Base-by-base conservation (phyloP, 805 yeast species). In the Wickerhamiella siamensis region DNA sequence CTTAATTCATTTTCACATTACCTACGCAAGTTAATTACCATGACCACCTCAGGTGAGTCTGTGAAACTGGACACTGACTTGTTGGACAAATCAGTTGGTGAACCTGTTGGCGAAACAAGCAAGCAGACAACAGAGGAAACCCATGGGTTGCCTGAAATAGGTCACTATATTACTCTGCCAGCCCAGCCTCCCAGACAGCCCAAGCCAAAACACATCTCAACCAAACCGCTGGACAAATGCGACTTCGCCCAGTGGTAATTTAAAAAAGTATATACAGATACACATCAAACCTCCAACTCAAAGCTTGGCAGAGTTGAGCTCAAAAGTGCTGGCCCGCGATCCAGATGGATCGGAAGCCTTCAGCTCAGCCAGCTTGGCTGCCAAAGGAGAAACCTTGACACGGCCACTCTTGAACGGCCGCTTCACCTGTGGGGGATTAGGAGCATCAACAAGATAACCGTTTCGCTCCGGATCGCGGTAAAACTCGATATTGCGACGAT, bases 401-500 rank as follows among this genome's bases (percentile, higher is more conserved):
- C 29, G 44, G 31, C 33, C 43, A 41, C 43, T 43, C 36, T 38
- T 33, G 42, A 33, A 43, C 33, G 44, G 48, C 8, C 44, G 46
- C 46, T 47, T 46, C 33, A 33, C 57, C 52, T 44, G 48, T 39
- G 45, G 69, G 49, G 9, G 51, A 65, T 5, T 67, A 65, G 50
- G 94, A 83, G 15, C 79, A 77, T 55, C 76, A 79, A 2, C 79
- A 55, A 86, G 62, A 57, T 83, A 88, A 5, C 98, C 98, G 50
- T 84, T 72, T 55, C 75, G 75, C 31, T 67, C 75, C 2, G 71
- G 70, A 57, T 75, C 71, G 38, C 84, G 74, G 64, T 91, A 88
- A 61, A 69, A 83, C 44, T 74, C 75, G 43, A 88, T 77, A 55
- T 80, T 84, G 61, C 83, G 79, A 62, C 82, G 75, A 51, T 74